Evolutionary conservation across 306 rosid species (phyloP), one percentile per base, ranked within the genome.

Genomic region (Pyrus pyrifolia): DNA sequence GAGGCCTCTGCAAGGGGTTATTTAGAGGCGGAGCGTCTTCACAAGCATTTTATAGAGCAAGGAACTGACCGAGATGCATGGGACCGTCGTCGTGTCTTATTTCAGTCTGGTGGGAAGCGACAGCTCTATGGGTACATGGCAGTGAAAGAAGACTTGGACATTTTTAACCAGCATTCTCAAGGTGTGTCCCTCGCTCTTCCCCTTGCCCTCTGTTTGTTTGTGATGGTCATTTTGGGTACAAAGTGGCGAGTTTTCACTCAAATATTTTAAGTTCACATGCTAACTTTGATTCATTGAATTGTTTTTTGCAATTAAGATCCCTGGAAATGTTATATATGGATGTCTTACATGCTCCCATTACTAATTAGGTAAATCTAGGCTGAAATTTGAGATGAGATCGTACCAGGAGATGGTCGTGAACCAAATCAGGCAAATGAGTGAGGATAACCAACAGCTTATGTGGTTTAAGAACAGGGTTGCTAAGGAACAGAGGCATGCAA

Each of bases 111-210:
- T 70, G 97, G 93, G 40, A 81, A 89, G 13, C 96, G 97, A 63
- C 98, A 85, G 58, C 96, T 91, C 12, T 89, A 84, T 70, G 98
- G 97, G 52, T 93, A 76, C 87, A 75, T 91, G 89, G 92, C 97
- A 4, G 63, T 81, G 17, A 89, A 89, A 84, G 97, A 85, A 68
- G 98, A 93, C 74, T 29, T 93, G 76, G 92, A 91, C 13, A 4
- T 53, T 49, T 91, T 93, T 78, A 91, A 93, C 65, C 86, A 65
- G 77, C 98, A 93, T 81, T 82, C 79, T 76, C 91, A 84, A 89
- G 97, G 98, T 93, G 80, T 51, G 72, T 55, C 21, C 53, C 64
- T 72, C 76, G 22, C 51, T 74, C 60, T 67, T 71, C 73, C 76
- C 74, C 82, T 73, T 58, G 17, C 6, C 38, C 4, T 42, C 65